Base-by-base conservation (phyloP, 768 basidiomycete species). In the Tylopilus rubrobrunneus region DNA sequence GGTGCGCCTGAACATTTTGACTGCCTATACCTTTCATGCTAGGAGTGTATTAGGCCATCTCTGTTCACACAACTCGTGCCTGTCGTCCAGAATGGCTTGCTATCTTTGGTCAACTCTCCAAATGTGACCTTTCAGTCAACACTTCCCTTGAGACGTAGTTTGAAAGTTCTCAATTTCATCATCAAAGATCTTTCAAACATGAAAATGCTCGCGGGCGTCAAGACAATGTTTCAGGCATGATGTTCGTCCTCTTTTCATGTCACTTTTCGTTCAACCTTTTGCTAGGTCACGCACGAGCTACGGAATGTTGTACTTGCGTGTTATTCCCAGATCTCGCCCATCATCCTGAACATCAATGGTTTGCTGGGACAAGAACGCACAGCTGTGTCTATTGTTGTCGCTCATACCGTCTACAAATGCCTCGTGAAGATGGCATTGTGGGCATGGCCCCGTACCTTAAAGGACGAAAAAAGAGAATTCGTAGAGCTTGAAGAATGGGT, bases 351-450 rank as follows among this genome's bases (percentile, higher is more conserved):
- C 2, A 56, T 83, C 27, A 61, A 59, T 12, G 56, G 66, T 27
- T 66, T 72, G 63, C 58, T 81, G 60, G 53, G 57, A 61, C 58
- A 67, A 57, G 64, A 73, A 63, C 64, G 72, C 62, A 72, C 77
- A 50, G 58, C 71, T 36, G 64, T 82, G 53, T 78, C 76, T 48
- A 65, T 89, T 37, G 73, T 71, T 60, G 58, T 89, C 15, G 80
- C 81, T 3, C 85, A 92, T 64, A 69, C 92, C 17, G 71, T 84
- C 4, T 90, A 85, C 75, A 93, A 95, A 67, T 84, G 81, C 59
- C 72, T 94, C 42, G 71, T 77, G 12, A 91, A 85, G 62, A 77
- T 89, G 67, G 78, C 81, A 10, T 58, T 79, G 29, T 94, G 89
- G 89, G 65, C 85, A 12, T 93, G 89, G 86, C 71, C 73, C 10